These are phyloP conservation scores for Pseudopediastrum boryanum DNA, from an alignment of 139 green algal species.

Conservation along the genomic window DNA sequence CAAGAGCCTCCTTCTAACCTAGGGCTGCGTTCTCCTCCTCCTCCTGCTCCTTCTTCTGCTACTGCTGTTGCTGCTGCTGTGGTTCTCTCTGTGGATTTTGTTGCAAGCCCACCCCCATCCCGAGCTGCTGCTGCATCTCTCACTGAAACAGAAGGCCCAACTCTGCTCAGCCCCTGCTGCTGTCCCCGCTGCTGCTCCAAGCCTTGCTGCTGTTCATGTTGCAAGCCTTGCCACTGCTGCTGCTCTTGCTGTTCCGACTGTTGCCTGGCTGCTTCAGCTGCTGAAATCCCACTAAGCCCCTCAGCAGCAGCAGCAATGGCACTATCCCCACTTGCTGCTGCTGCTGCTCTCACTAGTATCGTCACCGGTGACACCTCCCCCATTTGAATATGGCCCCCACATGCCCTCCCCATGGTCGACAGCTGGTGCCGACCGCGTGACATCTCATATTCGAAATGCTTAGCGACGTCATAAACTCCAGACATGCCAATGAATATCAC, in stretches of 20 bases:
- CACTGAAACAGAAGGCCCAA: neutral
- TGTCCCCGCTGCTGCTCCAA: neutral
- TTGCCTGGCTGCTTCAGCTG: neutral
- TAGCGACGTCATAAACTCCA: constrained; percentile 73
- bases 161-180: constrained; percentile 1
- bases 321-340: neutral
- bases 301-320: neutral
- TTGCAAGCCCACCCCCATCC: neutral
- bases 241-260: constrained; percentile 15
- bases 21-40: no score
- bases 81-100: neutral
- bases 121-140: neutral
- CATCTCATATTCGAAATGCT: constrained; percentile 73
- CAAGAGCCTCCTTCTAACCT: no score
- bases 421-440: constrained; percentile 51
- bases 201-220: neutral
- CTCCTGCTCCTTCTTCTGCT: neutral
- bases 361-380: constrained; percentile 54
- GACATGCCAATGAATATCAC: constrained; percentile 54
- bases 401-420: constrained; percentile 71
- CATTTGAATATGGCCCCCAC: constrained; percentile 56
- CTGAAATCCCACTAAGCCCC: neutral
- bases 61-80: neutral
- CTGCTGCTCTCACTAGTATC: constrained; percentile 46
- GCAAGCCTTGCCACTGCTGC: neutral